Percentiles rank a stretch among this genome's conserved stretches.
These are phyloP conservation scores for Vanilla planifolia DNA, from an alignment of 106 monocot species.

Conservation along the genomic window DNA sequence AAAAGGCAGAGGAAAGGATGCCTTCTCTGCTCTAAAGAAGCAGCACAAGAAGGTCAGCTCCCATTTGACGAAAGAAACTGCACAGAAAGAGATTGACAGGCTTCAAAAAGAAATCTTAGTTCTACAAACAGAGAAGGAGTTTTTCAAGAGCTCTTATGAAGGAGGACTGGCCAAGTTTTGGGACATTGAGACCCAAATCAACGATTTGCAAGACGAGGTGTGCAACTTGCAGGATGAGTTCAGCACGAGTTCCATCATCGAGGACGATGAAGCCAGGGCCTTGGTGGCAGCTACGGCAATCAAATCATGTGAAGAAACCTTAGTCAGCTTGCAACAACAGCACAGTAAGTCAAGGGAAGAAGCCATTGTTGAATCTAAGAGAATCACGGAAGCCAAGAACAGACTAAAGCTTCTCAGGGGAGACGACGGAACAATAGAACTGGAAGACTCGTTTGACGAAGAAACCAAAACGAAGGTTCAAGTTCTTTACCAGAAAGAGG, in stretches of 20 bases:
- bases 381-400: constrained; percentile 10
- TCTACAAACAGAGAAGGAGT: constrained; percentile 36
- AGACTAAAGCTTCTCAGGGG: constrained; percentile 12
- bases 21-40: not conserved
- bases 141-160: constrained; percentile 24
- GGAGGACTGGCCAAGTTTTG: constrained; percentile 12
- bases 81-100: constrained; percentile 20
- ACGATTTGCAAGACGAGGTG: constrained; percentile 23
- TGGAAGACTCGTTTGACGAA: not conserved
- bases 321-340: constrained; percentile 16
- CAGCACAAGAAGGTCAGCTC: constrained; percentile 9
- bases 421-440: constrained; percentile 1
- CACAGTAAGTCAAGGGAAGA: constrained; percentile 12
- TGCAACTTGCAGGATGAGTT: constrained; percentile 16
- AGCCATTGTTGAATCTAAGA: constrained; percentile 12
- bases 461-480: not conserved
- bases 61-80: constrained; percentile 11
- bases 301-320: constrained; percentile 29
- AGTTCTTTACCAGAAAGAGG: not conserved
- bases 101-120: constrained; percentile 25
- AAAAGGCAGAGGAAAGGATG: not conserved
- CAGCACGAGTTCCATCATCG: constrained; percentile 15
- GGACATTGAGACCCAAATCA: constrained; percentile 27
- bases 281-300: constrained; percentile 25
- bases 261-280: constrained; percentile 28